Evolutionary conservation across 2,329 filamentous ascomycete genomes (phyloP).

Genomic region (Penicillium concentricum): DNA sequence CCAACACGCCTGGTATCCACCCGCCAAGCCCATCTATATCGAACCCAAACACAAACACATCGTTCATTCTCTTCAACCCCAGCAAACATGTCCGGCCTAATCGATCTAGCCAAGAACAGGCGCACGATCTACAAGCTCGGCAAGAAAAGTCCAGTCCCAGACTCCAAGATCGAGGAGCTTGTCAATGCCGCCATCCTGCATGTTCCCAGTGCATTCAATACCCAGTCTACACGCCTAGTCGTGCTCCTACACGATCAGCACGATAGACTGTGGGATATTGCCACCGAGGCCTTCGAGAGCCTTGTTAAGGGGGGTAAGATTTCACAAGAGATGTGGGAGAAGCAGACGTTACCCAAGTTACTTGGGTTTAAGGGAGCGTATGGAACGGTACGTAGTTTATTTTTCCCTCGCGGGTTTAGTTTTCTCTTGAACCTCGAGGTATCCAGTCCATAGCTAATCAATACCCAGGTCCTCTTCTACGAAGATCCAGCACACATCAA

Average conservation of each 20-base stretch:
- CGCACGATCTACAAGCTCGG: conserved; percentile 40
- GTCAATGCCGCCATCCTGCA: conserved; percentile 58
- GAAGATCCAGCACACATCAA: conserved; percentile 70
- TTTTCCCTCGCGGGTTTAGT: conserved; percentile 48
- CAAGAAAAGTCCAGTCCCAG: conserved; percentile 34
- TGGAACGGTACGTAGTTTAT: conserved; percentile 53
- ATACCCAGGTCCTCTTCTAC: conserved; percentile 70
- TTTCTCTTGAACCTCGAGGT: neutral
- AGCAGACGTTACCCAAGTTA: conserved; percentile 46
- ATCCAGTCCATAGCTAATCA: neutral
- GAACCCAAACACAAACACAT: neutral
- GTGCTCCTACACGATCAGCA: conserved; percentile 80
- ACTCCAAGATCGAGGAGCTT: conserved; percentile 38
- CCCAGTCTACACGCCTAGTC: conserved; percentile 74
- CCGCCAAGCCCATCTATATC: neutral
- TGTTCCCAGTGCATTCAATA: conserved; percentile 83
- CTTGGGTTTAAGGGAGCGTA: conserved; percentile 67
- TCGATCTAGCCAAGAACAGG: conserved; percentile 34
- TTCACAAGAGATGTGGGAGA: conserved; percentile 57
- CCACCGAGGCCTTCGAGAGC: conserved; percentile 62
- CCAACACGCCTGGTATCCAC: neutral
- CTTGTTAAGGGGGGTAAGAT: conserved; percentile 60
- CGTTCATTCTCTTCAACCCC: neutral
- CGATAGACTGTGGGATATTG: conserved; percentile 81
- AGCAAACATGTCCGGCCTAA: conserved; percentile 19